Conservation (phyloP, 2,329 filamentous ascomycete genomes). For the Apiospora sp. region DNA sequence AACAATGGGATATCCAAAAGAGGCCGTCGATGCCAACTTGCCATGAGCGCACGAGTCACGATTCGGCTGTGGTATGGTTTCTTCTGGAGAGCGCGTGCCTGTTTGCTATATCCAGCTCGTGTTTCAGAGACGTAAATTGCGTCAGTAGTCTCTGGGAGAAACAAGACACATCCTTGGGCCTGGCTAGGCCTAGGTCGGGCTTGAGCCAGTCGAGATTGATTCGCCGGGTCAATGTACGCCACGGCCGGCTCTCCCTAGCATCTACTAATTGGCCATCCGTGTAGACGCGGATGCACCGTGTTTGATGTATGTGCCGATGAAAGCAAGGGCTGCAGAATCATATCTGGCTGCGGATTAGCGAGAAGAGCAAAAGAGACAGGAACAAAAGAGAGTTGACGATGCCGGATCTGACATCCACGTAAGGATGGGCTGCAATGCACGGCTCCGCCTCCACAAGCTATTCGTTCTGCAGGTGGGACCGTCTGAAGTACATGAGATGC, state of each 20-base stretch:
- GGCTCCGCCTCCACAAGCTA: constrained; percentile 29
- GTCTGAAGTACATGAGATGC: constrained; percentile 28
- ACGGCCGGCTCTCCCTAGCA: neutral
- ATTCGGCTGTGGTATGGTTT: neutral
- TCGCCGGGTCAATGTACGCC: neutral
- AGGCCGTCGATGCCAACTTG: neutral
- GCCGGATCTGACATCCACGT: constrained; percentile 13
- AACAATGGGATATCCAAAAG: neutral
- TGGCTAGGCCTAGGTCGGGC: neutral
- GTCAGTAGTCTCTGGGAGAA: constrained; percentile 16
- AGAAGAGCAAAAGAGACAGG: neutral
- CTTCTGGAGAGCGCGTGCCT: constrained; percentile 9
- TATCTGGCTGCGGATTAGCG: neutral
- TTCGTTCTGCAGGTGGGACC: constrained; percentile 26
- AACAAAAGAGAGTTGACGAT: neutral
- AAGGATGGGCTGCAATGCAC: constrained; percentile 26
- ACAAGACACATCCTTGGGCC: constrained; percentile 14
- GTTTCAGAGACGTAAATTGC: constrained; percentile 15
- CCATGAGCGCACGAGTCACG: neutral
- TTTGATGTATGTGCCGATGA: neutral
- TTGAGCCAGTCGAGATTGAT: constrained; percentile 1
- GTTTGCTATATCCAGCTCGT: constrained; percentile 18
- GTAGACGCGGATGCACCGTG: neutral
- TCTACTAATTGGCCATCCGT: neutral
- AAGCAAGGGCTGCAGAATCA: neutral